These are phyloP conservation scores for Macrocystidia cucumis DNA, from an alignment of 1,284 basidiomycete genomes.

Conservation along the genomic window DNA sequence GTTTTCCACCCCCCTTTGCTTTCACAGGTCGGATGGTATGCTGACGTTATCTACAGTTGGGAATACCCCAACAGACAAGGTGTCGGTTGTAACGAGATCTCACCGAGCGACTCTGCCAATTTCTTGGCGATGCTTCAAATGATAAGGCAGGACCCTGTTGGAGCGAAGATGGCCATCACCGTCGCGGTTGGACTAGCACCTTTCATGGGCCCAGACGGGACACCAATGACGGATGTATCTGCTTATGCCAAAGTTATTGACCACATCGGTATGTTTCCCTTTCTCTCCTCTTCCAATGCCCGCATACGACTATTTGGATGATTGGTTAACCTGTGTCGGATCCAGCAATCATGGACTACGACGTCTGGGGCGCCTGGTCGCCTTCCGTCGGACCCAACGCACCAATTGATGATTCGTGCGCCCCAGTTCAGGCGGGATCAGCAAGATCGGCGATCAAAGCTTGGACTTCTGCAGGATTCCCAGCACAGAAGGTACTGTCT, in stretches of 20 bases:
- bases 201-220: constrained; percentile 54
- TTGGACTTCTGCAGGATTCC: constrained; percentile 78
- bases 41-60: constrained; percentile 50
- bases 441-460: constrained; percentile 65
- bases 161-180: constrained; percentile 63
- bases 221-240: constrained; percentile 57
- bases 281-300: no score
- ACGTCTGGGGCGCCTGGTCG: constrained; percentile 59
- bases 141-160: constrained; percentile 53
- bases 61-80: constrained; percentile 76
- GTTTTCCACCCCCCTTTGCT: constrained; percentile 16
- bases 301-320: no score
- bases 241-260: constrained; percentile 71
- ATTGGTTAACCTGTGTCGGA: no score
- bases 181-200: constrained; percentile 67
- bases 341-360: constrained; percentile 93
- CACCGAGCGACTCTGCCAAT: constrained; percentile 59
- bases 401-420: constrained; percentile 76
- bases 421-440: constrained; percentile 64
- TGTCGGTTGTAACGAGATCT: constrained; percentile 64
- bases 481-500: no score
- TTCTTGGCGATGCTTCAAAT: constrained; percentile 72
- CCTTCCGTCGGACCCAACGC: constrained; percentile 71
- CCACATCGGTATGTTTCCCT: no score
- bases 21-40: background rate